A percentile compares a stretch with the other conserved stretches of the same genome.
These are phyloP conservation scores for Phycomyces nitens DNA, from an alignment of 192 early-diverging fungal species.

Conservation along the genomic window DNA sequence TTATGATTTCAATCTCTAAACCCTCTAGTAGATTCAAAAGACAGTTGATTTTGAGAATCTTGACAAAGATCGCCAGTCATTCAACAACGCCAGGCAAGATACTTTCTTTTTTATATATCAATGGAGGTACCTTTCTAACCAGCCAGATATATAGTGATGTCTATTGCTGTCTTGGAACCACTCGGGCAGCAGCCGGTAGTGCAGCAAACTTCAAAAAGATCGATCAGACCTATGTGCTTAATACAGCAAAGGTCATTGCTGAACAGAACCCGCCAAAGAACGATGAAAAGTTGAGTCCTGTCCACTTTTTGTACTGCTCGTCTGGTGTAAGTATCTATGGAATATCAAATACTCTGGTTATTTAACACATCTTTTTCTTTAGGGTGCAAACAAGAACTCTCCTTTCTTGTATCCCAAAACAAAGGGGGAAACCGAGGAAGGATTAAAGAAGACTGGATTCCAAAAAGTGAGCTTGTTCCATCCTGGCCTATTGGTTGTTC, in stretches of 20 bases:
- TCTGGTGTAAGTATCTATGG: slow-evolving; percentile 20
- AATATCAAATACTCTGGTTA: background rate
- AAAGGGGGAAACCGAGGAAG: slow-evolving; percentile 79
- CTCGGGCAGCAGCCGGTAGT: slow-evolving; percentile 58
- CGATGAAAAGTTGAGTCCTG: slow-evolving; percentile 22
- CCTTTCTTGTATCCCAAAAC: slow-evolving; percentile 64
- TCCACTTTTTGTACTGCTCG: slow-evolving; percentile 55
- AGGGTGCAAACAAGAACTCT: slow-evolving; percentile 56
- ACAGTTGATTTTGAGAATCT: slow-evolving; percentile 74
- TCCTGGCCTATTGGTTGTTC: slow-evolving; percentile 48
- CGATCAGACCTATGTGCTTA: slow-evolving; percentile 75
- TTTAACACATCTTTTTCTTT: background rate
- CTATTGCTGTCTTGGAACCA: slow-evolving; percentile 74
- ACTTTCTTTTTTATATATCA: background rate
- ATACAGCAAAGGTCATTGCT: slow-evolving; percentile 55
- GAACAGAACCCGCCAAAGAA: slow-evolving; percentile 44
- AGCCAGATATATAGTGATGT: slow-evolving; percentile 48
- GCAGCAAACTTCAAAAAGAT: slow-evolving; percentile 69
- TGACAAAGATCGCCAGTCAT: slow-evolving; percentile 33
- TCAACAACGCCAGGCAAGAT: slow-evolving; percentile 49
- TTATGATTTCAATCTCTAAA: background rate
- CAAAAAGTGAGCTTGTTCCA: slow-evolving; percentile 60
- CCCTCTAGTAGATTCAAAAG: slow-evolving; percentile 48
- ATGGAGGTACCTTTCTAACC: slow-evolving; percentile 16
- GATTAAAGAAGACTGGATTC: slow-evolving; percentile 59